Evolutionary conservation across 129 eudicot species (phyloP).

Genomic region (Artemisia annua): DNA sequence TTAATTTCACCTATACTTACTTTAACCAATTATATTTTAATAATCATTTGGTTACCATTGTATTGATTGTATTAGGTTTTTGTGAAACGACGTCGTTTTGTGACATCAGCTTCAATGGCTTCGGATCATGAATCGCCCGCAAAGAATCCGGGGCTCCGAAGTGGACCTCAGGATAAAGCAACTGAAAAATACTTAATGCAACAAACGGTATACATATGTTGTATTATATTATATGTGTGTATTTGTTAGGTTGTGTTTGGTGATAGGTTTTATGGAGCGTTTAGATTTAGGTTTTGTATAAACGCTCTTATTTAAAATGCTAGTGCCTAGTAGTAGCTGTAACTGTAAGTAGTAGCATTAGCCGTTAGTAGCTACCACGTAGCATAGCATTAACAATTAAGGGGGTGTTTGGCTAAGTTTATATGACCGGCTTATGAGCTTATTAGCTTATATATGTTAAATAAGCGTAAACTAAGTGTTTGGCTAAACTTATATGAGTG

Average conservation of each 20-base stretch:
- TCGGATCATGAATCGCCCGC: constrained; percentile 68
- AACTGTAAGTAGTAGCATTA: too few species aligned
- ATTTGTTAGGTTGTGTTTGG: background rate
- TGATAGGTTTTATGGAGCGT: too few species aligned
- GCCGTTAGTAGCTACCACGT: too few species aligned
- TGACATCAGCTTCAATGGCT: constrained; percentile 64
- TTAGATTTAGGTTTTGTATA: too few species aligned
- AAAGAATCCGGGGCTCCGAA: constrained; percentile 79
- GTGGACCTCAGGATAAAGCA: constrained; percentile 58
- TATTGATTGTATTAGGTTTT: constrained; percentile 37
- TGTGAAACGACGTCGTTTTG: constrained; percentile 23
- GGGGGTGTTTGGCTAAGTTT: too few species aligned
- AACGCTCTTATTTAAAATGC: too few species aligned
- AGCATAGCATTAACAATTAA: too few species aligned
- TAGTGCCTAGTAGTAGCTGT: too few species aligned
- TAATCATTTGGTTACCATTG: background rate
- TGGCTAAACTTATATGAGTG: too few species aligned
- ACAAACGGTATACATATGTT: constrained; percentile 63
- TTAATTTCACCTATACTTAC: background rate
- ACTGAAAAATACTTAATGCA: constrained; percentile 89
- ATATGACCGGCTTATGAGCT: too few species aligned
- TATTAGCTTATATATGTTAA: too few species aligned
- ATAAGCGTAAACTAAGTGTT: too few species aligned
- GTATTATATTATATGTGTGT: background rate
- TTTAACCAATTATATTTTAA: background rate